Evolutionary conservation across 2,329 filamentous ascomycete genomes (phyloP), one percentile per base, ranked within the genome.

Genomic region (Neofusicoccum kwambonambiense): DNA sequence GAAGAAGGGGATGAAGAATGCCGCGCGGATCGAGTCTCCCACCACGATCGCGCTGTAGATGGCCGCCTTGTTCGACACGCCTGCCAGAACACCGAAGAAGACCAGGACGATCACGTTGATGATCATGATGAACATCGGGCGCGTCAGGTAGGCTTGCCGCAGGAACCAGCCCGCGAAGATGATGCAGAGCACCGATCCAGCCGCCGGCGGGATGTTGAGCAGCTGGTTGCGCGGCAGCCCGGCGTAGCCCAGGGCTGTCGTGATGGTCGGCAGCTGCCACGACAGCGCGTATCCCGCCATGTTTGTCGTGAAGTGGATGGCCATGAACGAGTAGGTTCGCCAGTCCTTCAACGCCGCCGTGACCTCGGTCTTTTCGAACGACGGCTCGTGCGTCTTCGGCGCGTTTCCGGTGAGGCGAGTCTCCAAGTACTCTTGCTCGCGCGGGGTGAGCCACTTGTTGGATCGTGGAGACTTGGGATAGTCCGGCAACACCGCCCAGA

Each of bases 1-100:
- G 79, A 79, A 82, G 67, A 82, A 81, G 0, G 80, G 77, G 12
- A 82, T 79, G 64, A 81, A 81, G 60, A 79, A 80, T 3, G 74
- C 69, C 9, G 73, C 72, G 65, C 81, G 81, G 64, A 82, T 81
- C 61, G 79, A 73, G 0, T 75, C 78, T 4, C 81, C 80, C 12
- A 84, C 74, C 5, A 79, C 75, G 65, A 80, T 80, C 5, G 78
- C 77, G 3, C 78, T 71, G 67, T 83, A 84, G 11, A 81, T 78
- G 0, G 76, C 80, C 11, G 75, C 70, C n/a, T 74, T 73, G 50
- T 74, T 75, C 27, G 68, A 70, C 13, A 80, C 75, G 1, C 77
- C 76, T 22, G 79, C 74, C 58, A 83, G 75, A 22, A 82, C 71
- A 4, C 82, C 76, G 68, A 81, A 82, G 65, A 78, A 81, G 0